Conservation (phyloP, 495 filamentous ascomycete species). For the Hyaloscypha finlandica region DNA sequence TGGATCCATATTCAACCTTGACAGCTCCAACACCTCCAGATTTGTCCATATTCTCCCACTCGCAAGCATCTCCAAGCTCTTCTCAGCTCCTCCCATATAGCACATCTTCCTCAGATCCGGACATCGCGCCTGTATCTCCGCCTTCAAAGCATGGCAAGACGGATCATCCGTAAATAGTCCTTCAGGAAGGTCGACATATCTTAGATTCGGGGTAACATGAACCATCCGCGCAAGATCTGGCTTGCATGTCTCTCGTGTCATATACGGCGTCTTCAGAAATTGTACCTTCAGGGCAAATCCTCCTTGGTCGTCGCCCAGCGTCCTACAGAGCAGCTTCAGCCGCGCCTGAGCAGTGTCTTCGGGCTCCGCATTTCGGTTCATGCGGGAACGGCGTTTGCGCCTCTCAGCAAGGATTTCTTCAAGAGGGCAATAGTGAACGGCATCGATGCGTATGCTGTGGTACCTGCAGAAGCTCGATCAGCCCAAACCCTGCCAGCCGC, state of each 20-base stretch:
- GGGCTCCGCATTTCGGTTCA: constrained; percentile 73
- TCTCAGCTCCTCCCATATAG: constrained; percentile 77
- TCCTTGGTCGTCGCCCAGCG: constrained; percentile 71
- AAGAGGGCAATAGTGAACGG: constrained; percentile 90
- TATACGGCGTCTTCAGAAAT: constrained; percentile 90
- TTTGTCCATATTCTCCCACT: constrained; percentile 70
- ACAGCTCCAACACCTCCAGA: constrained; percentile 79
- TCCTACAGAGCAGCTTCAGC: constrained; percentile 74
- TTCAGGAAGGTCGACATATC: constrained; percentile 89
- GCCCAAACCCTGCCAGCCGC: not conserved
- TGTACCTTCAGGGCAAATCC: constrained; percentile 65
- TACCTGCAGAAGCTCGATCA: constrained; percentile 57
- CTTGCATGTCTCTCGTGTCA: constrained; percentile 88
- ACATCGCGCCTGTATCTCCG: constrained; percentile 82
- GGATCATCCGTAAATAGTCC: constrained; percentile 81
- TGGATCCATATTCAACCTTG: constrained; percentile 71
- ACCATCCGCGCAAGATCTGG: constrained; percentile 82
- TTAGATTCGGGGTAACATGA: constrained; percentile 79
- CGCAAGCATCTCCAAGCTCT: constrained; percentile 68
- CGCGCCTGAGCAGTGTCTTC: constrained; percentile 77
- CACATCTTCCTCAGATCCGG: constrained; percentile 85
- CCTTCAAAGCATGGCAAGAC: constrained; percentile 69
- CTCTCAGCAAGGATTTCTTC: constrained; percentile 77
- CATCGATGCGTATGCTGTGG: constrained; percentile 85
- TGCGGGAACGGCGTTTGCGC: constrained; percentile 72